Percentiles rank a stretch among this genome's conserved stretches.
These are phyloP conservation scores for Leersia perrieri DNA, from an alignment of 176 grass and related monocot genomes.

Conservation along the genomic window DNA sequence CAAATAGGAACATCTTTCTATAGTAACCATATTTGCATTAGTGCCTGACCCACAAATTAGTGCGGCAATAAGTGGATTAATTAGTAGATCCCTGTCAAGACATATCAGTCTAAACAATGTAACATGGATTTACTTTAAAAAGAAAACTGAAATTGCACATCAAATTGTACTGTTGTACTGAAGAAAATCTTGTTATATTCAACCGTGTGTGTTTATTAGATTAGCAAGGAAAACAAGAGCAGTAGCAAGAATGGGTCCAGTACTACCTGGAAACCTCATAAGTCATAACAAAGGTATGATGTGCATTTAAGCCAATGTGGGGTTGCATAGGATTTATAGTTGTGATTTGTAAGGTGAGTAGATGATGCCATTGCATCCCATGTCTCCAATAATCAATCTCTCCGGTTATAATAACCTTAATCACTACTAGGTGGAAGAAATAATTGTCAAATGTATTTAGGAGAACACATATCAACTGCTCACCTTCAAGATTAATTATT, in stretches of 20 bases:
- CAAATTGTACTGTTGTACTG: neutral
- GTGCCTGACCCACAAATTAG: neutral
- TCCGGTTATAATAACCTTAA: neutral
- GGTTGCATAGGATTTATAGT: neutral
- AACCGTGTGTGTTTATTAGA: neutral
- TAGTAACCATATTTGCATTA: neutral
- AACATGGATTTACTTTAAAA: no score
- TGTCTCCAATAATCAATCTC: neutral
- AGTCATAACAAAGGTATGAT: constrained; percentile 27
- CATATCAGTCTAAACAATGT: no score
- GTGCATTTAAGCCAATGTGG: constrained; percentile 10
- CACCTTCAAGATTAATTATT: neutral
- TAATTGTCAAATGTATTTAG: neutral
- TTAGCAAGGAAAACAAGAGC: neutral
- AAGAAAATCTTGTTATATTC: neutral
- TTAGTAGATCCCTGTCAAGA: neutral
- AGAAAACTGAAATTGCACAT: neutral
- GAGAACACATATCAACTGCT: neutral
- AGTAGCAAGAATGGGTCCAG: neutral
- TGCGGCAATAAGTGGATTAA: neutral
- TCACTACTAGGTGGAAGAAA: neutral
- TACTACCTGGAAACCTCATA: neutral
- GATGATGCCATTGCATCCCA: neutral
- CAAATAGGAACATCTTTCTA: neutral
- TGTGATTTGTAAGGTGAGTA: constrained; percentile 18